Evolutionary conservation across 352 stramenopile genomes (phyloP), one percentile per base, ranked within the genome.

Genomic region (Nothophytophthora sp.): DNA sequence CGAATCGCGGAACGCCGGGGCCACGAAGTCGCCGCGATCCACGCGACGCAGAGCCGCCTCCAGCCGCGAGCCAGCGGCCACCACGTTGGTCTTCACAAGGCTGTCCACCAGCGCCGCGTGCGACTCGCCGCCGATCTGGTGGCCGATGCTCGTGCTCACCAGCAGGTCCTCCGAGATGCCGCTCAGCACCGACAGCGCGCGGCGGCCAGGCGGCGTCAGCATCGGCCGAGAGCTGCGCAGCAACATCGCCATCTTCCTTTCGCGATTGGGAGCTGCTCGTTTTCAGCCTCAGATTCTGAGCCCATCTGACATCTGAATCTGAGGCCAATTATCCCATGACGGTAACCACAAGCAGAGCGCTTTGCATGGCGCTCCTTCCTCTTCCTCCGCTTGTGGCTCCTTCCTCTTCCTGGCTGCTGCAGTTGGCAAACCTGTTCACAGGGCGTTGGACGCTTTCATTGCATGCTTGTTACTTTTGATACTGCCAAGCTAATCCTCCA

Each of bases 101-200:
- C 81, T 93, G 46, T 92, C 68, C 40, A 95, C 60, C n/a, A 95
- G 63, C 32, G 63, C 61, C 16, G 47, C 40, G 39, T 95, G 85
- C 16, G 80, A 86, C 24, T 78, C 54, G 8, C 84, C 84, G 10
- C 81, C 84, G 46, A 95, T 88, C 40, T 91, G 75, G 50, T 95
- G 80, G 0, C 84, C 84, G 42, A 95, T 92, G 50, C 77, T 91
- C 16, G 82, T 90, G 50, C 76, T 89, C 20, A 93, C 81, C 23
- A 93, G 70, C 6, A 93, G 63, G 30, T 93, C 83, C 45, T 93
- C 83, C 0, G 83, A 93, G 29, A 93, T 69, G 35, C 80, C 80
- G 24, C 70, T 79, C 12, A 93, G 69, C 5, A 93, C 69, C 9
- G 78, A 91, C 28, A 90, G 39, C 44, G 55, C 29, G 30, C 75